A percentile compares a stretch with the other conserved stretches of the same genome.
Evolutionary conservation across 2,329 filamentous ascomycete genomes (phyloP).

Genomic region (Penicillium griseofulvum): DNA sequence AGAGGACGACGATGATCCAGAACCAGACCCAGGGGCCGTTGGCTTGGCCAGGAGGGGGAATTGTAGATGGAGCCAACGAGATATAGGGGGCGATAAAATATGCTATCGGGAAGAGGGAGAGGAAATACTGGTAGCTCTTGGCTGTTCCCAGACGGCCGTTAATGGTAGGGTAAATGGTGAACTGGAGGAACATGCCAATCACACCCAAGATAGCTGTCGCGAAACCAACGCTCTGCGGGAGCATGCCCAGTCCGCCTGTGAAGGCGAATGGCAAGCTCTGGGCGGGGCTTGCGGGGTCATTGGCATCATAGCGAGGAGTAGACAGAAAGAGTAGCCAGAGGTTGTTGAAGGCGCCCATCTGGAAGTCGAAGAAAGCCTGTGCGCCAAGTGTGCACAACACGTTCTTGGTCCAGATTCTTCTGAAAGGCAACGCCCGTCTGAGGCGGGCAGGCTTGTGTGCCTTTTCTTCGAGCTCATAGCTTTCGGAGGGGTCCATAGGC

Average conservation of each 20-base stretch:
- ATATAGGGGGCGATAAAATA: conserved; percentile 73
- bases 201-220: conserved; percentile 72
- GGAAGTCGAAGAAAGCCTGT: conserved; percentile 69
- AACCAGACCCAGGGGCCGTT: conserved; percentile 58
- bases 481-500: conserved; percentile 30
- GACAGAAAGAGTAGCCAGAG: conserved; percentile 77
- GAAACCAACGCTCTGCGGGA: conserved; percentile 66
- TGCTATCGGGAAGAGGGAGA: conserved; percentile 68
- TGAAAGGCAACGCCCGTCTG: conserved; percentile 47
- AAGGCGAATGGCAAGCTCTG: conserved; percentile 56
- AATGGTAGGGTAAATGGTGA: conserved; percentile 67
- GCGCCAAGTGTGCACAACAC: conserved; percentile 59
- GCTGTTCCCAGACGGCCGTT: conserved; percentile 67
- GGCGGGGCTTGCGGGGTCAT: conserved; percentile 43
- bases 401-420: conserved; percentile 55
- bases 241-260: conserved; percentile 69
- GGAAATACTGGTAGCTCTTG: conserved; percentile 63
- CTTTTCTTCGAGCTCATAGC: conserved; percentile 41
- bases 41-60: conserved; percentile 40
- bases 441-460: conserved; percentile 34
- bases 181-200: conserved; percentile 70
- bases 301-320: conserved; percentile 58
- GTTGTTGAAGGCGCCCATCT: conserved; percentile 70
- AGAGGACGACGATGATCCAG: conserved; percentile 62
- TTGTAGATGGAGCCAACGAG: conserved; percentile 61